A percentile compares a stretch with the other conserved stretches of the same genome.
Evolutionary conservation across 1,139 yeast genomes (phyloP).

Genomic region (Saccharomyces pastorianus): DNA sequence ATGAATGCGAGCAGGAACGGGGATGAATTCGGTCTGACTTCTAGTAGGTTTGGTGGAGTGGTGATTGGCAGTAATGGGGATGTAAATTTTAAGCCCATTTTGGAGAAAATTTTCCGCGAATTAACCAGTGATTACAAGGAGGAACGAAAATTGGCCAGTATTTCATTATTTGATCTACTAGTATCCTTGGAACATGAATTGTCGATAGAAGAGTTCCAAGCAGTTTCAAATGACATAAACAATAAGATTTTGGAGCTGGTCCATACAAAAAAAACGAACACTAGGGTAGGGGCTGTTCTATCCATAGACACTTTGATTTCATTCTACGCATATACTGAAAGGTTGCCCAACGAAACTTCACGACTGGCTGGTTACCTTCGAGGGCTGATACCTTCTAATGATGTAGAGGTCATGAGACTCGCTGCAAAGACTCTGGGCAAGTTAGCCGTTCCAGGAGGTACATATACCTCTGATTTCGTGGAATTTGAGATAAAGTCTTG

Average conservation of each 20-base stretch:
- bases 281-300: conserved; percentile 80
- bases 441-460: conserved; percentile 82
- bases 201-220: conserved; percentile 68
- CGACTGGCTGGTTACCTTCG: conserved; percentile 82
- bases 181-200: conserved; percentile 66
- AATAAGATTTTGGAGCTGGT: conserved; percentile 78
- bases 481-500: conserved; percentile 87
- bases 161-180: conserved; percentile 57
- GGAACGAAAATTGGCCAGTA: conserved; percentile 52
- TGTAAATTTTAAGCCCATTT: not conserved
- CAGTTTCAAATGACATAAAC: conserved; percentile 79
- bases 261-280: conserved; percentile 62
- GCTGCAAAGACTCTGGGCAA: conserved; percentile 85
- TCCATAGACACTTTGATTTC: conserved; percentile 88
- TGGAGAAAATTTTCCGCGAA: conserved; percentile 18
- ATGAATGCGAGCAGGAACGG: not conserved
- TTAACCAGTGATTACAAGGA: conserved; percentile 32
- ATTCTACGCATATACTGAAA: conserved; percentile 67
- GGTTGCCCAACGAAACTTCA: conserved; percentile 81
- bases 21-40: not conserved
- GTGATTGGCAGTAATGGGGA: not conserved
- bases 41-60: not conserved
- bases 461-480: conserved; percentile 83
- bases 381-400: conserved; percentile 72
- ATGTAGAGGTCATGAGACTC: conserved; percentile 72